These are phyloP conservation scores for Agroathelia rolfsii DNA, from an alignment of 1,284 basidiomycete species.

Conservation along the genomic window DNA sequence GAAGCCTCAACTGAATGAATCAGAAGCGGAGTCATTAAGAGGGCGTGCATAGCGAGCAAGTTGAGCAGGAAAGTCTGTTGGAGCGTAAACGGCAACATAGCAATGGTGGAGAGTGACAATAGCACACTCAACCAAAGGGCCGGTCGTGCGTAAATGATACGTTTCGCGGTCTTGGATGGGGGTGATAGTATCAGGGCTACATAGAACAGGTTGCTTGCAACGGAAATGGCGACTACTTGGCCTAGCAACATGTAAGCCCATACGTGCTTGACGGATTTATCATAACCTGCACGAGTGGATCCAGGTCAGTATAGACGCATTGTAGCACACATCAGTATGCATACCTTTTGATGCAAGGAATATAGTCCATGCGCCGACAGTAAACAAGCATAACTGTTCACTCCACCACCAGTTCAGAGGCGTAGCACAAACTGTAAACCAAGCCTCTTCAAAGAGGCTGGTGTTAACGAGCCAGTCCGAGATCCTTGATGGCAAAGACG, in stretches of 20 bases:
- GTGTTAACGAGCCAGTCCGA: slow-evolving; percentile 52
- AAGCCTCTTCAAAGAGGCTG: slow-evolving; percentile 56
- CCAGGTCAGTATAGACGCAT: slow-evolving; percentile 5
- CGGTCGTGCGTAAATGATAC: slow-evolving; percentile 14
- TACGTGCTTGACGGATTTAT: slow-evolving; percentile 38
- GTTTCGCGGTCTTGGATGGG: slow-evolving; percentile 9
- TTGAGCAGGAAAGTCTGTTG: slow-evolving; percentile 45
- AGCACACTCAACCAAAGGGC: slow-evolving; percentile 36
- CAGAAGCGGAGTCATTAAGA: slow-evolving; percentile 47
- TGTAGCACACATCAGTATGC: slow-evolving; percentile 13
- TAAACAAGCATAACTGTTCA: slow-evolving; percentile 62
- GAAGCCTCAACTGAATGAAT: no score
- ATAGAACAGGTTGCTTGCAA: slow-evolving; percentile 60
- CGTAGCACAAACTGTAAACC: slow-evolving; percentile 37
- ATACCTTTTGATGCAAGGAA: slow-evolving; percentile 49
- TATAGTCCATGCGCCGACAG: slow-evolving; percentile 53
- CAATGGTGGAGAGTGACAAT: slow-evolving; percentile 38
- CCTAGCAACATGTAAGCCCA: slow-evolving; percentile 72
- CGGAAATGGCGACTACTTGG: slow-evolving; percentile 65
- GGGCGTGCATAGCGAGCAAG: slow-evolving; percentile 53
- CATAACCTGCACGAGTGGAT: no score
- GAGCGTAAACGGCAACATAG: slow-evolving; percentile 39
- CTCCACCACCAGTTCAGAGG: slow-evolving; percentile 66
- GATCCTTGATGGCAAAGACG: slow-evolving; percentile 25
- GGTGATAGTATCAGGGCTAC: slow-evolving; percentile 39